Evolutionary conservation across 257 asterid genomes (phyloP).

Genomic region (Verbena officinalis): DNA sequence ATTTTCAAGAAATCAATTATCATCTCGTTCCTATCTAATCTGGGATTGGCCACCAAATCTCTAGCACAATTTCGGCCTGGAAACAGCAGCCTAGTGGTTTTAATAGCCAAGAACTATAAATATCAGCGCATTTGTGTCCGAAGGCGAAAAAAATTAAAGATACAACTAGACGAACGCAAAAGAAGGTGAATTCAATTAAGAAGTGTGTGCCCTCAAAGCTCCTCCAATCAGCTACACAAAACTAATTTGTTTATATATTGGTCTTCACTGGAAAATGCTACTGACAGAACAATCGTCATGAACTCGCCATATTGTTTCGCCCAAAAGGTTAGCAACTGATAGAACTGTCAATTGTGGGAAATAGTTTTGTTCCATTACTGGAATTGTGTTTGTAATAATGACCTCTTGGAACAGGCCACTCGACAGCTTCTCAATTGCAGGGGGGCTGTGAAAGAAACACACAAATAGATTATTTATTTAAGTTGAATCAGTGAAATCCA

Average conservation of each 20-base stretch:
- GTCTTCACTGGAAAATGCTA: slow-evolving; percentile 77
- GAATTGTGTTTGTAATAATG: slow-evolving; percentile 83
- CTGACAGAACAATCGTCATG: slow-evolving; percentile 96
- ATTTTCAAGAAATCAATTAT: too few species aligned
- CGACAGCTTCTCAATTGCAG: slow-evolving; percentile 88
- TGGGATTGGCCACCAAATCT: too few species aligned
- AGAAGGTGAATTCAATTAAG: neutral
- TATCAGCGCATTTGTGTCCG: neutral
- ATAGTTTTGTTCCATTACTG: slow-evolving; percentile 70
- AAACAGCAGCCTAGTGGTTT: too few species aligned
- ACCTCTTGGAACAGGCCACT: slow-evolving; percentile 96
- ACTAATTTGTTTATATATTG: neutral
- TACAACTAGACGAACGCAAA: neutral
- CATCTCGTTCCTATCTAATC: too few species aligned
- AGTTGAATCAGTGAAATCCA: neutral
- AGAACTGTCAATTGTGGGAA: slow-evolving; percentile 89
- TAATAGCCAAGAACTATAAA: neutral
- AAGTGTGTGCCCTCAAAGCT: neutral
- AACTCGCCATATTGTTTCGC: slow-evolving; percentile 96
- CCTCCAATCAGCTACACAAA: slow-evolving; percentile 9
- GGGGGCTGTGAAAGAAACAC: slow-evolving; percentile 63
- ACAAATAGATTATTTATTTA: neutral
- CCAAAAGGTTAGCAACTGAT: slow-evolving; percentile 89
- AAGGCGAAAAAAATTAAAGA: neutral
- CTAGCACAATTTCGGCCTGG: too few species aligned